These are phyloP conservation scores for Omphalea diandra DNA, from an alignment of 441 rosid genomes.

Conservation along the genomic window DNA sequence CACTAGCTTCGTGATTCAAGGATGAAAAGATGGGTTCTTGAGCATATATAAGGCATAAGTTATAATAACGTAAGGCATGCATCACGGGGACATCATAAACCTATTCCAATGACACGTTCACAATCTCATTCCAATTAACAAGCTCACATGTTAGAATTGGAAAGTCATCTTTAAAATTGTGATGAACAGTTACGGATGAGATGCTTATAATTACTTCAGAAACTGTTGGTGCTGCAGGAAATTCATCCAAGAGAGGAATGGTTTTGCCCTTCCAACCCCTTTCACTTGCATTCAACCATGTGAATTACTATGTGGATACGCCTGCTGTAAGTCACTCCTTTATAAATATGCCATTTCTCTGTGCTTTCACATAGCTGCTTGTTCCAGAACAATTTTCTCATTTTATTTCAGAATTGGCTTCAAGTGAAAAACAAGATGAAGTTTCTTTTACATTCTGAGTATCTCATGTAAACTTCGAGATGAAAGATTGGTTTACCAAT, in stretches of 20 bases:
- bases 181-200: conserved; percentile 37
- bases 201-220: conserved; percentile 30
- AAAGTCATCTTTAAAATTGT: conserved; percentile 17
- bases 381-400: background rate
- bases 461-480: conserved; percentile 9
- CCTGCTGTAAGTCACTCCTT: conserved; percentile 61
- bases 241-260: conserved; percentile 60
- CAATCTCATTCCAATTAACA: background rate
- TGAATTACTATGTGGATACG: conserved; percentile 86
- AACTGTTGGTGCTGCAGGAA: conserved; percentile 17
- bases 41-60: no score
- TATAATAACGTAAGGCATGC: background rate
- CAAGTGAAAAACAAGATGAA: background rate
- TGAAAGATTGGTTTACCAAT: background rate
- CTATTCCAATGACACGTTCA: background rate
- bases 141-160: background rate
- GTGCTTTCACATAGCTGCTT: background rate
- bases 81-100: background rate
- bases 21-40: background rate
- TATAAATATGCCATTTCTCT: background rate
- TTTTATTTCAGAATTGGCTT: background rate
- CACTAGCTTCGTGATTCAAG: no score
- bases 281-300: conserved; percentile 74
- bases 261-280: conserved; percentile 84
- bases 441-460: background rate